These are phyloP conservation scores for Ganoderma lingzhi DNA, from an alignment of 1,284 basidiomycete genomes.

Conservation along the genomic window DNA sequence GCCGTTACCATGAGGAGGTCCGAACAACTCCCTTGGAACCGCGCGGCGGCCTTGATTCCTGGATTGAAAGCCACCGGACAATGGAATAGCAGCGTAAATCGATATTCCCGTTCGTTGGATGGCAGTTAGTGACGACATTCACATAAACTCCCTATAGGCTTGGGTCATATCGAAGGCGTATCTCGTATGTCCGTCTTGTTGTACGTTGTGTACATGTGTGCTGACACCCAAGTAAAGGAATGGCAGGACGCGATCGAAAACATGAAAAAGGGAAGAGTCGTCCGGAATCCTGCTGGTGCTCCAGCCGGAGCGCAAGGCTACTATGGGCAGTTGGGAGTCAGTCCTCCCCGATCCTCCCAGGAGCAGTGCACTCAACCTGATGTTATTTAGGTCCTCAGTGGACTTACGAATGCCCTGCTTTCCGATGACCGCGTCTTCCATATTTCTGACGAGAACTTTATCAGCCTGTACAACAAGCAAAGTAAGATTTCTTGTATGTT, in stretches of 20 bases:
- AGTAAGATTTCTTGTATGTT: conserved; percentile 30
- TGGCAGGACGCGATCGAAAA: conserved; percentile 2
- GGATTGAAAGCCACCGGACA: conserved; percentile 15
- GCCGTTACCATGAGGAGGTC: not conserved
- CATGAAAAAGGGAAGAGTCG: conserved; percentile 9
- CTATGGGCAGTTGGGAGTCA: conserved; percentile 14
- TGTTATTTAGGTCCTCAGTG: conserved; percentile 35
- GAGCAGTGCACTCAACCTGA: not conserved
- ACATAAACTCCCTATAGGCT: conserved; percentile 32
- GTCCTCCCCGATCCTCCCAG: not conserved
- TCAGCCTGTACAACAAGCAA: conserved; percentile 46
- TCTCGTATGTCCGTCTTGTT: not conserved
- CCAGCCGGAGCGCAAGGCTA: conserved; percentile 6
- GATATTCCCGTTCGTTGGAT: not conserved
- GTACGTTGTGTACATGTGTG: not conserved
- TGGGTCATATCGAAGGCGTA: conserved; percentile 43
- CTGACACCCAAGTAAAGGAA: not conserved
- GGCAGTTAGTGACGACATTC: too few relatives aligned
- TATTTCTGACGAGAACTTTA: conserved; percentile 36
- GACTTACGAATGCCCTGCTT: conserved; percentile 44
- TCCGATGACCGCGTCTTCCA: conserved; percentile 46
- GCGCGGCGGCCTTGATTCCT: conserved; percentile 30
- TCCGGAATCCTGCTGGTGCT: conserved; percentile 5
- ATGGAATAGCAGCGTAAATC: conserved; percentile 31
- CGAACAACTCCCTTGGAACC: conserved; percentile 30